Conservation (phyloP, 169 alveolate genomes). For the Eimeria praecox region DNA sequence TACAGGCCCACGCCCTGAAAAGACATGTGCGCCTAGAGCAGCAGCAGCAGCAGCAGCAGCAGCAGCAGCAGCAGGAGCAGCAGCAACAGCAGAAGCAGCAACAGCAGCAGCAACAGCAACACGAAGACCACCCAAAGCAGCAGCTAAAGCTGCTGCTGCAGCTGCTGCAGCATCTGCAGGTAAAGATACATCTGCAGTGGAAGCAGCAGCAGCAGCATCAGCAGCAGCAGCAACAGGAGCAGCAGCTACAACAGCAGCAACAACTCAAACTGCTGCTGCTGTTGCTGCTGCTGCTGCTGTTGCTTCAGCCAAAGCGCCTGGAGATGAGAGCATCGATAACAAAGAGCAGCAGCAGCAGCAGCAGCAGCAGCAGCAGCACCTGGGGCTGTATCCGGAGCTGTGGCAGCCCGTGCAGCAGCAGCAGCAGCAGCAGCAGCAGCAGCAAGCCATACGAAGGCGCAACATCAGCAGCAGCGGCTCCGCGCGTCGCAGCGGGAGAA, state of each 20-base stretch:
- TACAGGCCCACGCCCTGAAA: neutral
- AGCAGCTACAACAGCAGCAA: conserved; percentile 17
- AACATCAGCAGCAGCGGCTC: conserved; percentile 24
- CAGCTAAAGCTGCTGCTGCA: neutral
- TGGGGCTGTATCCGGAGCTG: neutral
- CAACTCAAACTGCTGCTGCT: neutral
- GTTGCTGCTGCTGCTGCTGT: neutral
- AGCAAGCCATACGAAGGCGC: neutral
- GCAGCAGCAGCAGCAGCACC: conserved; percentile 7
- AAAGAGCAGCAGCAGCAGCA: neutral
- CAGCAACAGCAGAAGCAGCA: conserved; percentile 27
- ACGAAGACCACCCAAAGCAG: conserved; percentile 8
- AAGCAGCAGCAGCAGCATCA: conserved; percentile 21
- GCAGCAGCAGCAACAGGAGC: neutral
- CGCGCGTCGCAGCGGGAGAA: neutral
- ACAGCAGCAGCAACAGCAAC: neutral
- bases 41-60: conserved; percentile 6
- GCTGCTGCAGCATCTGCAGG: neutral
- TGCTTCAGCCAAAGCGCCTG: too few species aligned
- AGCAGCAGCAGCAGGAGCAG: neutral
- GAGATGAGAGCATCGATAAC: too few species aligned
- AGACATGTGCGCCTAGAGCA: neutral
- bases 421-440: conserved; percentile 24
- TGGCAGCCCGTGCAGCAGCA: conserved; percentile 35
- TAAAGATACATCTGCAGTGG: neutral